These are phyloP conservation scores for Balansia obtecta DNA, from an alignment of 2,329 filamentous ascomycete genomes.

Conservation along the genomic window DNA sequence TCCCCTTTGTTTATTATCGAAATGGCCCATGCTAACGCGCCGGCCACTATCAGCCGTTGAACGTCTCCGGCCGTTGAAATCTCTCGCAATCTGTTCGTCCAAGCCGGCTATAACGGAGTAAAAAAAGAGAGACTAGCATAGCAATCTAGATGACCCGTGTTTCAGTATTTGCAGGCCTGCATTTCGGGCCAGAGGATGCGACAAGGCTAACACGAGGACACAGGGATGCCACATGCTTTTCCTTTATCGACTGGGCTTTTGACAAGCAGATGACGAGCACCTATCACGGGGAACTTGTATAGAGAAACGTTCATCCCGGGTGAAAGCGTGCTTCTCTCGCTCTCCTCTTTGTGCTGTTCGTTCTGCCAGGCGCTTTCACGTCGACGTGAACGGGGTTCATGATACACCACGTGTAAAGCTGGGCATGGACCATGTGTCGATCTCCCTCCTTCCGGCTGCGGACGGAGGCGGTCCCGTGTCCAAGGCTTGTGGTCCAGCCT, in stretches of 20 bases:
- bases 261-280: not conserved
- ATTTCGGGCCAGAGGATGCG: constrained; percentile 5
- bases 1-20: too few relatives aligned
- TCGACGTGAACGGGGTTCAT: too few relatives aligned
- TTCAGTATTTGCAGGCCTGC: constrained; percentile 2
- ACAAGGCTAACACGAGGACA: constrained; percentile 7
- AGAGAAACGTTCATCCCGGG: not conserved
- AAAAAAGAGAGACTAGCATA: not conserved
- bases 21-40: too few relatives aligned
- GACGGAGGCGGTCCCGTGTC: not conserved
- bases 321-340: too few relatives aligned
- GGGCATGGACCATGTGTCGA: too few relatives aligned
- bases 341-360: too few relatives aligned
- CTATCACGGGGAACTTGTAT: not conserved
- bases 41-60: too few relatives aligned
- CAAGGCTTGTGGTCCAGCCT: not conserved
- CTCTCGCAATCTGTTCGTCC: too few relatives aligned
- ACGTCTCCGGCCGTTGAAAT: too few relatives aligned
- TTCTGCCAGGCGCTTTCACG: too few relatives aligned
- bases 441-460: too few relatives aligned
- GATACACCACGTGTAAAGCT: too few relatives aligned
- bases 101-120: not conserved
- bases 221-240: constrained; percentile 4
- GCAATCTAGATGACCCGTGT: not conserved
- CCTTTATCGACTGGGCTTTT: not conserved